Evolutionary conservation across 2,329 filamentous ascomycete genomes (phyloP).

Genomic region (Fusarium hainanense): DNA sequence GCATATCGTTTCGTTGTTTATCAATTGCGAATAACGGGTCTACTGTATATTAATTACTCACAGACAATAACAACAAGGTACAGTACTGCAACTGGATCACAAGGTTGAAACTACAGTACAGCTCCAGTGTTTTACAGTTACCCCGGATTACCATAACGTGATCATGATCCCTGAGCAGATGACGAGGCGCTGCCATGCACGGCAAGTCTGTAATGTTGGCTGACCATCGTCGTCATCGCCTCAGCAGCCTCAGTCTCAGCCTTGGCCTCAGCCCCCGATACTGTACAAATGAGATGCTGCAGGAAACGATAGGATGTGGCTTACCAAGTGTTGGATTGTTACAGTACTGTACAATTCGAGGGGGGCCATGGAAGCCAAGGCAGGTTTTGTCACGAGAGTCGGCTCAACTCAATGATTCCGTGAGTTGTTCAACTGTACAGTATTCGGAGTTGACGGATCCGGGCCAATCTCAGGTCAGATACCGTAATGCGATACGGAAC

Average conservation of each 20-base stretch:
- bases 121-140: constrained; percentile 10
- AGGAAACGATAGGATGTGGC: not conserved
- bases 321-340: constrained; percentile 11
- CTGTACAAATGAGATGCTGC: not conserved
- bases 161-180: constrained; percentile 12
- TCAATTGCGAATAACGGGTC: not conserved
- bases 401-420: not conserved
- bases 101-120: not conserved
- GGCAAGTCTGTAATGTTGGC: constrained; percentile 9
- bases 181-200: constrained; percentile 22
- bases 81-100: not conserved
- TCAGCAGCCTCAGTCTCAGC: not conserved
- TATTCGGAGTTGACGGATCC: constrained; percentile 16
- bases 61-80: not conserved
- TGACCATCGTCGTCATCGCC: constrained; percentile 23
- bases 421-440: constrained; percentile 1
- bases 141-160: constrained; percentile 23
- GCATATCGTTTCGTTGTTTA: not conserved
- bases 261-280: constrained; percentile 18
- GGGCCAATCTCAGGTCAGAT: constrained; percentile 26
- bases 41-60: not conserved
- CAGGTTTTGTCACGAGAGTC: constrained; percentile 19
- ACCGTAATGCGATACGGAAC: constrained; percentile 14
- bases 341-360: constrained; percentile 18
- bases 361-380: constrained; percentile 3